Percentiles rank a stretch among this genome's conserved stretches.
phyloP scores from a whole-genome alignment of 2,329 filamentous ascomycete species.

The Trichoderma polysporum region DNA sequence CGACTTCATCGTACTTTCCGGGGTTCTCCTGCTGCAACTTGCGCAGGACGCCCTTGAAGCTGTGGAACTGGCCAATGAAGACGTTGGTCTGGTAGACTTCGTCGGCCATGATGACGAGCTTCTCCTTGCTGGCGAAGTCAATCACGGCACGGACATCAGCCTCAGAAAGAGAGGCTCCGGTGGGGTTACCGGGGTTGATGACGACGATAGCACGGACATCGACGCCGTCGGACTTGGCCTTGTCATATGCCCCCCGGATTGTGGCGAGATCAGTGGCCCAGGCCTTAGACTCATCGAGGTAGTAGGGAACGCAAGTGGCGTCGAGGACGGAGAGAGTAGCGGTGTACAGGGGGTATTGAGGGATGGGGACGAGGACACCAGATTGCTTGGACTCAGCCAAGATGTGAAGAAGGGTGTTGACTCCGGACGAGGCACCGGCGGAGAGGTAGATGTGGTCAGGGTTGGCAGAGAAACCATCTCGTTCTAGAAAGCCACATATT shows the following conservation, averaged over 20 bases:
- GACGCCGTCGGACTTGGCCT: slow-evolving; percentile 72
- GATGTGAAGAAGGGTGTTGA: slow-evolving; percentile 88
- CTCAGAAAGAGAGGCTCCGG: slow-evolving; percentile 78
- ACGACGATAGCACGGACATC: slow-evolving; percentile 93
- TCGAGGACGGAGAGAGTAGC: slow-evolving; percentile 85
- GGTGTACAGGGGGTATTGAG: slow-evolving; percentile 97
- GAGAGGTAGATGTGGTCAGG: slow-evolving; percentile 85
- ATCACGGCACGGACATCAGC: slow-evolving; percentile 82
- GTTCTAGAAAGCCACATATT: slow-evolving; percentile 46
- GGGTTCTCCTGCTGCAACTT: slow-evolving; percentile 73
- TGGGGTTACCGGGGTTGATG: slow-evolving; percentile 98
- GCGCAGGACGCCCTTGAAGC: slow-evolving; percentile 88
- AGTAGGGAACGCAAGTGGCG: slow-evolving; percentile 87
- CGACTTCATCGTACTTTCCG: slow-evolving; percentile 77
- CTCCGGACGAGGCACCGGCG: slow-evolving; percentile 86
- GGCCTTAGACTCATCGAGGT: slow-evolving; percentile 78
- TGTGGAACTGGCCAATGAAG: slow-evolving; percentile 90
- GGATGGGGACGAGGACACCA: slow-evolving; percentile 90
- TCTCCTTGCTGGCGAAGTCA: slow-evolving; percentile 79
- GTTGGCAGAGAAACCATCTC: slow-evolving; percentile 85
- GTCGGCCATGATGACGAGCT: slow-evolving; percentile 87
- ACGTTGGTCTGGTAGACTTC: slow-evolving; percentile 99
- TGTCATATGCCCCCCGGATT: slow-evolving; percentile 70
- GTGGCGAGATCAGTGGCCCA: slow-evolving; percentile 87
- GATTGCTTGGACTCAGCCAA: slow-evolving; percentile 76